Conservation (phyloP, 306 rosid species). For the Mimosa bimucronata region DNA sequence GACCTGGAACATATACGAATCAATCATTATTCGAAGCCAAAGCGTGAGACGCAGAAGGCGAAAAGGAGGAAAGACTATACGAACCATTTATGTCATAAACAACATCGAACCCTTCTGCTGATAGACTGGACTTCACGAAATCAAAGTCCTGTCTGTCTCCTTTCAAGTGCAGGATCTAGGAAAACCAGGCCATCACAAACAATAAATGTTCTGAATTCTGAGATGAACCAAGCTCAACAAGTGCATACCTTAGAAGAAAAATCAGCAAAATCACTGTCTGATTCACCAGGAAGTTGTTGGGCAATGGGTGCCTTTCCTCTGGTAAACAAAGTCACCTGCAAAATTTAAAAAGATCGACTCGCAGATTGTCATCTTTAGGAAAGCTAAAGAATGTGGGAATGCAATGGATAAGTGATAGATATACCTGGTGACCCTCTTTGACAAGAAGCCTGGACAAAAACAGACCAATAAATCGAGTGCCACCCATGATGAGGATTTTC, state of each 20-base stretch:
- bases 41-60: slow-evolving; percentile 7
- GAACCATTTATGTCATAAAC: slow-evolving; percentile 94
- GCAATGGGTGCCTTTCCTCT: slow-evolving; percentile 91
- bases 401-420: slow-evolving; percentile 7
- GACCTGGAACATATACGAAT: slow-evolving; percentile 57
- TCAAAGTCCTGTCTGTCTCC: slow-evolving; percentile 92
- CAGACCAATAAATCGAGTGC: slow-evolving; percentile 88
- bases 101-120: slow-evolving; percentile 84
- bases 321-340: slow-evolving; percentile 91
- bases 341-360: slow-evolving; percentile 29
- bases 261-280: slow-evolving; percentile 70
- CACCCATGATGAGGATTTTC: slow-evolving; percentile 96
- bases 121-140: slow-evolving; percentile 86
- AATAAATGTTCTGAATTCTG: slow-evolving; percentile 6
- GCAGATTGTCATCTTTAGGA: background rate
- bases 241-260: slow-evolving; percentile 80
- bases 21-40: slow-evolving; percentile 15
- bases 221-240: background rate
- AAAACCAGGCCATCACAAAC: slow-evolving; percentile 17
- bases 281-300: slow-evolving; percentile 89
- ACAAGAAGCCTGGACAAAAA: slow-evolving; percentile 95
- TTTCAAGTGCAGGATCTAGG: slow-evolving; percentile 87
- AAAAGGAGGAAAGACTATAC: slow-evolving; percentile 22
- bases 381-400: background rate
- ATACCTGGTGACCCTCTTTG: slow-evolving; percentile 94